Percentiles rank a stretch among this genome's conserved stretches.
phyloP scores from a whole-genome alignment of 441 rosid genomes.

The Raphanus hybrid region DNA sequence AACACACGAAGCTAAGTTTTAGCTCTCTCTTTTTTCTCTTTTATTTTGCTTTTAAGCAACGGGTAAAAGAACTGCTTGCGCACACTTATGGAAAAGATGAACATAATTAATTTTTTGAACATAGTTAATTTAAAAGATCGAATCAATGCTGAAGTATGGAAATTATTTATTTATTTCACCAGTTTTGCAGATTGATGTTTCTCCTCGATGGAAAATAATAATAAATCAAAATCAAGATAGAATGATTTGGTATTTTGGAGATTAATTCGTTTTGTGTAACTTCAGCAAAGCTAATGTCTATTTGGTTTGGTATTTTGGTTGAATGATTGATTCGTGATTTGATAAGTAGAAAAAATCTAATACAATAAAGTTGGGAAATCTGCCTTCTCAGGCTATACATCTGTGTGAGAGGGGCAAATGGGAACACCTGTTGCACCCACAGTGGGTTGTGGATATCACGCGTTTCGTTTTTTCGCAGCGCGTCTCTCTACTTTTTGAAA shows the following conservation, averaged over 20 bases:
- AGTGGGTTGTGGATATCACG: no score
- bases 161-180: background rate
- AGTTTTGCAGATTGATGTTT: conserved; percentile 14
- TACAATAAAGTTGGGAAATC: no score
- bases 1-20: conserved; percentile 5
- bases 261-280: background rate
- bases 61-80: conserved; percentile 21
- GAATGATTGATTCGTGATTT: background rate
- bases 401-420: no score
- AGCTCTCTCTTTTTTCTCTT: background rate
- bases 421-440: no score
- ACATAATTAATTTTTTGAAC: background rate
- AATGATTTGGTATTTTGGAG: background rate
- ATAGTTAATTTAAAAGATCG: background rate
- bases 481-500: no score
- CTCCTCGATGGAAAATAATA: background rate
- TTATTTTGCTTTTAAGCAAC: conserved; percentile 4
- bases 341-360: background rate
- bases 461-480: no score
- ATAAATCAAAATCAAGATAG: background rate
- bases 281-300: background rate
- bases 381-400: no score
- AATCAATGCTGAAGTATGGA: background rate
- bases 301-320: background rate
- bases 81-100: background rate